Evolutionary conservation across 1,284 basidiomycete genomes (phyloP).

Genomic region (Rhodotorula sp.): DNA sequence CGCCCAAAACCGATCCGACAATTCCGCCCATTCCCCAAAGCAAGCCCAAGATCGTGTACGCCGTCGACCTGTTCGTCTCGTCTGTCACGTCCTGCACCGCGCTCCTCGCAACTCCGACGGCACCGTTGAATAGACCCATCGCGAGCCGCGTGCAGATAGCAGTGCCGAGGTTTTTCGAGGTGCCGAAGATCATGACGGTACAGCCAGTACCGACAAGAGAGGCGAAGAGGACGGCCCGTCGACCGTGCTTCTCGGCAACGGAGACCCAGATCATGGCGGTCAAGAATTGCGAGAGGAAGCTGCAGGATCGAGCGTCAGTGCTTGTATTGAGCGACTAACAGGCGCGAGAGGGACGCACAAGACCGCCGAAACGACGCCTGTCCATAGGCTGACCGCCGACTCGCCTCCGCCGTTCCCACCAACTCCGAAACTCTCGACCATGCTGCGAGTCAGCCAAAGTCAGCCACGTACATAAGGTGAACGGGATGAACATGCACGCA

Average conservation of each 20-base stretch:
- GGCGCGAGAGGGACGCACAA: neutral
- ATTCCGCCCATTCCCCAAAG: slow-evolving; percentile 44
- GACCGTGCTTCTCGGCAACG: slow-evolving; percentile 85
- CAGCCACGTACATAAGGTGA: too few relatives aligned
- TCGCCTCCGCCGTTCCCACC: slow-evolving; percentile 57
- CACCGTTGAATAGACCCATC: slow-evolving; percentile 90
- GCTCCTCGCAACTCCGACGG: slow-evolving; percentile 57
- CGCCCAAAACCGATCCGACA: slow-evolving; percentile 41
- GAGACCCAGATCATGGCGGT: slow-evolving; percentile 92
- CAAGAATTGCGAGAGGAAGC: slow-evolving; percentile 67
- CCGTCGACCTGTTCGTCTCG: slow-evolving; percentile 42
- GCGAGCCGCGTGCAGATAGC: slow-evolving; percentile 84
- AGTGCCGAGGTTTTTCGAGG: slow-evolving; percentile 56
- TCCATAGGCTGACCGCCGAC: slow-evolving; percentile 77
- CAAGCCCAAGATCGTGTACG: slow-evolving; percentile 37
- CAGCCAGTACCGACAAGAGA: slow-evolving; percentile 79
- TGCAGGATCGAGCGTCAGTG: slow-evolving; percentile 48
- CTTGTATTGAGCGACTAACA: slow-evolving; percentile 43
- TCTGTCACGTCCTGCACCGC: slow-evolving; percentile 86
- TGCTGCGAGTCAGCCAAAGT: slow-evolving; percentile 75
- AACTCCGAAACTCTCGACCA: slow-evolving; percentile 78
- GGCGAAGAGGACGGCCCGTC: slow-evolving; percentile 76
- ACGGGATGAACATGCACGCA: neutral
- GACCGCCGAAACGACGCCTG: slow-evolving; percentile 62
- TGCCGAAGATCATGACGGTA: slow-evolving; percentile 79